Conservation (phyloP, 805 yeast genomes). For the Candida orba region DNA sequence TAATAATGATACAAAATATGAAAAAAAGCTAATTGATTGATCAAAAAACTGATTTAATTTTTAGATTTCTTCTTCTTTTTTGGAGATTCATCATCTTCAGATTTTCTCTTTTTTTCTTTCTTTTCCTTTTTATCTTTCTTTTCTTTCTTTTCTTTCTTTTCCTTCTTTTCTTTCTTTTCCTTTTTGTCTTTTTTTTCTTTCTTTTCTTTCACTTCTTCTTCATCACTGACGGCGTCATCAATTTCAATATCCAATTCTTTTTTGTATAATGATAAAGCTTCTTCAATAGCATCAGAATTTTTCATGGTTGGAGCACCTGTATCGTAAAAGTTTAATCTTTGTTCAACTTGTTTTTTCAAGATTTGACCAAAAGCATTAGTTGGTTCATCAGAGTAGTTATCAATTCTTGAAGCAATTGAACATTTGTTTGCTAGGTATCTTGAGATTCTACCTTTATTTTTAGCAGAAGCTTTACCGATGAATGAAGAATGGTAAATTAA, state of each 20-base stretch:
- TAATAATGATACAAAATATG: neutral
- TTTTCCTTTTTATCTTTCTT: constrained; percentile 47
- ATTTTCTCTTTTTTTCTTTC: constrained; percentile 41
- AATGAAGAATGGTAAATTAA: constrained; percentile 92
- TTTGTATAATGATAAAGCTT: constrained; percentile 67
- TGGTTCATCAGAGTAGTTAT: constrained; percentile 94
- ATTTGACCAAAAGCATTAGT: constrained; percentile 83
- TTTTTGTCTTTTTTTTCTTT: constrained; percentile 42
- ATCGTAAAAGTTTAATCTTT: constrained; percentile 91
- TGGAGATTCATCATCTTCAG: constrained; percentile 27
- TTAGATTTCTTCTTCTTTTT: constrained; percentile 31
- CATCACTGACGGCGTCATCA: constrained; percentile 30
- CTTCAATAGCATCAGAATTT: constrained; percentile 88
- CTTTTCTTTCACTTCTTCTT: constrained; percentile 31
- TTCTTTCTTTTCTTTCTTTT: constrained; percentile 43
- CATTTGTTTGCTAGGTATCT: constrained; percentile 98
- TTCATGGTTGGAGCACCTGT: constrained; percentile 96
- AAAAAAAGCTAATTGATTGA: no score
- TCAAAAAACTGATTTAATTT: constrained; percentile 4
- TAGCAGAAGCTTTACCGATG: constrained; percentile 93
- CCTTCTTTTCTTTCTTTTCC: constrained; percentile 43
- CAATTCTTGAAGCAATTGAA: constrained; percentile 98
- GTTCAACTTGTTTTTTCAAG: constrained; percentile 95
- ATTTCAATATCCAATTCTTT: constrained; percentile 39
- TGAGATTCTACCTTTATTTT: constrained; percentile 98